phyloP scores from a whole-genome alignment of 768 basidiomycete species.

The Lactarius akahatsu region DNA sequence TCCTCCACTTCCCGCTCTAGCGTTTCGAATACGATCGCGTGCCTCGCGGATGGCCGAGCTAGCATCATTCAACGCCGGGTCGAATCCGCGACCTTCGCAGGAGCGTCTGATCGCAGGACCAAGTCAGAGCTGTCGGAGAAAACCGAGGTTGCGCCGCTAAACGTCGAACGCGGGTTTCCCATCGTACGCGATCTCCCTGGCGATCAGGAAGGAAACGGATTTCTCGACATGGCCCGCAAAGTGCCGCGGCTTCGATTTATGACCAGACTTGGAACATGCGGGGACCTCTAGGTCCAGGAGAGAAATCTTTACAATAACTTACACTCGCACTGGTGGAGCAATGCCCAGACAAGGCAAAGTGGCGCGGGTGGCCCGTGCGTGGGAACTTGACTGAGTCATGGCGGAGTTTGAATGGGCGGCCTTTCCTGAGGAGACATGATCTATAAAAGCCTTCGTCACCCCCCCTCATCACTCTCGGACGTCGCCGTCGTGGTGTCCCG shows the following conservation, averaged over 20 bases:
- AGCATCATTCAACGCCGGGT: slow-evolving; percentile 7
- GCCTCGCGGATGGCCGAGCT: slow-evolving; percentile 19
- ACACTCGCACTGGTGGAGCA: too few species aligned
- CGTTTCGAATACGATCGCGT: slow-evolving; percentile 3
- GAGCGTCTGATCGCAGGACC: slow-evolving; percentile 47
- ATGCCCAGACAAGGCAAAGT: background rate
- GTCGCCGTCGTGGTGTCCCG: slow-evolving; percentile 34
- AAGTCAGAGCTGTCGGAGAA: slow-evolving; percentile 30
- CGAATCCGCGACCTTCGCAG: slow-evolving; percentile 38
- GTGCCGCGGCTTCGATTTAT: slow-evolving; percentile 1
- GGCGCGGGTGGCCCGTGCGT: slow-evolving; percentile 45
- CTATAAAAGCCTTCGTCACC: slow-evolving; percentile 42
- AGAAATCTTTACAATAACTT: too few species aligned
- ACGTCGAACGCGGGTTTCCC: background rate
- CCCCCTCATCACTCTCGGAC: slow-evolving; percentile 38
- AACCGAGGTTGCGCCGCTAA: slow-evolving; percentile 34
- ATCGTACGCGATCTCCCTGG: background rate
- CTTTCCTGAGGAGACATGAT: slow-evolving; percentile 40
- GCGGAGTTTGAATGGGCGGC: slow-evolving; percentile 48
- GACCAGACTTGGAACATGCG: background rate
- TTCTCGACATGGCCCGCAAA: slow-evolving; percentile 10
- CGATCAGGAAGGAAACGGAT: background rate
- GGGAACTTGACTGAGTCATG: slow-evolving; percentile 37
- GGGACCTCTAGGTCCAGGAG: too few species aligned
- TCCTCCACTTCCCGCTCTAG: slow-evolving; percentile 23